Conservation (phyloP, 192 early-diverging fungal species). For the Helicostylum pulchrum region DNA sequence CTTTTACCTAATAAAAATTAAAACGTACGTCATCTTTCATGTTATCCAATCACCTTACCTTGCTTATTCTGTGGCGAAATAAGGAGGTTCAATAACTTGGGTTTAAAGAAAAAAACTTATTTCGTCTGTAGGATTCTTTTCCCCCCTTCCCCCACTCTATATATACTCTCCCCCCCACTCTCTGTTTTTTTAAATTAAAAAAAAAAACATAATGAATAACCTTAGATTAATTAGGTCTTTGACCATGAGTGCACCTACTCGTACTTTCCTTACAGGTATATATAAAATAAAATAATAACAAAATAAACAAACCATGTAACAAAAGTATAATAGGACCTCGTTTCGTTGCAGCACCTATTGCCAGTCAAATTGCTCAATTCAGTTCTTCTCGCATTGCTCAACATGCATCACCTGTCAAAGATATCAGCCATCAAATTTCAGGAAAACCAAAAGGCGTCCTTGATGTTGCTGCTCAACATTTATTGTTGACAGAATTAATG, state of each 20-base stretch:
- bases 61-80: too few species aligned
- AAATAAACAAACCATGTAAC: too few species aligned
- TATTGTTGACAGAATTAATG: constrained; percentile 90
- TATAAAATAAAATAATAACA: background rate
- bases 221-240: background rate
- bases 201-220: background rate
- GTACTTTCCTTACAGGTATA: background rate
- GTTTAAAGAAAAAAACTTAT: too few species aligned
- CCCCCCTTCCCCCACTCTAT: background rate
- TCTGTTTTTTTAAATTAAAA: background rate
- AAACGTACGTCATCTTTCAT: too few species aligned
- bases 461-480: constrained; percentile 64
- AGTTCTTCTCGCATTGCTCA: constrained; percentile 15
- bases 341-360: constrained; percentile 24
- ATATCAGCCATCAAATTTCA: constrained; percentile 22
- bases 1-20: too few species aligned
- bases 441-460: constrained; percentile 29
- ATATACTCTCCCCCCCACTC: background rate
- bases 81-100: too few species aligned
- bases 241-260: constrained; percentile 1
- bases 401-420: constrained; percentile 21
- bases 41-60: too few species aligned
- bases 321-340: constrained; percentile 7
- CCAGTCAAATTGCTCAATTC: constrained; percentile 21
- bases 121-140: too few species aligned